Conservation (phyloP, 225 moss, liverwort and hornwort genomes). For the Takakia lepidozioides region DNA sequence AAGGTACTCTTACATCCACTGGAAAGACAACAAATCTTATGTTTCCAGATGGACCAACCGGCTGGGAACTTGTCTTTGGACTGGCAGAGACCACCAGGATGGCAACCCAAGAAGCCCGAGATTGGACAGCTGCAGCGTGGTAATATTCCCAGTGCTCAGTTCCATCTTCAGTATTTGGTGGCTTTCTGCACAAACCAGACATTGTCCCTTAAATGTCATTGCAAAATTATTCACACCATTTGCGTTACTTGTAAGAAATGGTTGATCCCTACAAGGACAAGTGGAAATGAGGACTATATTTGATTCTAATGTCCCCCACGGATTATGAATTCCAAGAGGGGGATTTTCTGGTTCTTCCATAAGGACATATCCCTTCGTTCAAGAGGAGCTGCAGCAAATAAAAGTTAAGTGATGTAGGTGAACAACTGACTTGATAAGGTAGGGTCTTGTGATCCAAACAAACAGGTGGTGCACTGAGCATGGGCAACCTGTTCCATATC, state of each 20-base stretch:
- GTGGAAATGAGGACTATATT: conserved; percentile 3
- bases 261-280: conserved; percentile 3
- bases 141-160: conserved; percentile 36
- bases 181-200: conserved; percentile 23
- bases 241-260: conserved; percentile 1
- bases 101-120: conserved; percentile 64
- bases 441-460: no score
- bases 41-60: conserved; percentile 20
- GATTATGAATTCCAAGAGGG: neutral
- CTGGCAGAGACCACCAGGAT: conserved; percentile 58
- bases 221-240: neutral
- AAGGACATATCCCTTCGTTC: no score
- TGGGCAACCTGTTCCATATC: no score
- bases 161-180: conserved; percentile 50
- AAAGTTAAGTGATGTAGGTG: no score
- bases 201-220: no score
- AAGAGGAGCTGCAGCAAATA: no score
- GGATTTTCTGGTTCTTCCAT: no score
- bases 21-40: conserved; percentile 3
- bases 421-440: no score
- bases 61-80: conserved; percentile 22
- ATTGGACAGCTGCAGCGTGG: conserved; percentile 45
- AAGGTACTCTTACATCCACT: neutral
- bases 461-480: no score
- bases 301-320: neutral